Conservation (phyloP, 2,329 filamentous ascomycete genomes). For the Didymella arachidicola region DNA sequence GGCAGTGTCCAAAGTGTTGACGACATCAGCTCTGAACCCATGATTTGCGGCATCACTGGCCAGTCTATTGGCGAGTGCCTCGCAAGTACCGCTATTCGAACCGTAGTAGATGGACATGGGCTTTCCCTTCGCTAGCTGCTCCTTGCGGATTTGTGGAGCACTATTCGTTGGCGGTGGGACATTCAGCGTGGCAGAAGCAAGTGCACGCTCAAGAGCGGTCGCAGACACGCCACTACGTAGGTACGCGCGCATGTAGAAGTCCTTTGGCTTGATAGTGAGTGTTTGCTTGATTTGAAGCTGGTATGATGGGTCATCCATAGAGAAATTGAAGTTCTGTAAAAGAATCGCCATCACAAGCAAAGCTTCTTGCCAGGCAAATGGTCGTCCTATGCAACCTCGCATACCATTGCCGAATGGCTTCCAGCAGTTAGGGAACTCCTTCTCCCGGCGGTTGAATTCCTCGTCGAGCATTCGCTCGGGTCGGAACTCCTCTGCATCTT, state of each 20-base stretch:
- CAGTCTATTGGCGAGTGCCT: constrained; percentile 52
- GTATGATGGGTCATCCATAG: constrained; percentile 55
- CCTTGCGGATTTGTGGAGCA: constrained; percentile 20
- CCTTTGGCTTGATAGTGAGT: constrained; percentile 56
- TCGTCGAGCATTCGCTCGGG: constrained; percentile 59
- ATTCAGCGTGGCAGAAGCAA: constrained; percentile 34
- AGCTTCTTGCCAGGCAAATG: constrained; percentile 64
- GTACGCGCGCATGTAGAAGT: constrained; percentile 51
- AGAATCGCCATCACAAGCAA: constrained; percentile 55
- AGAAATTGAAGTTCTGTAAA: constrained; percentile 56
- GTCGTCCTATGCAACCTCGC: constrained; percentile 61
- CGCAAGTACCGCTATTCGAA: constrained; percentile 54
- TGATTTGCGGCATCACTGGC: constrained; percentile 47
- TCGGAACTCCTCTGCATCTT: constrained; percentile 55
- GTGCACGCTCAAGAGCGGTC: constrained; percentile 40
- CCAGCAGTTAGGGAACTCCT: constrained; percentile 54
- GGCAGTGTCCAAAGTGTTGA: constrained; percentile 47
- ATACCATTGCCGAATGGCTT: constrained; percentile 65
- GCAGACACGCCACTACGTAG: constrained; percentile 43
- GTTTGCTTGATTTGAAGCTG: constrained; percentile 55
- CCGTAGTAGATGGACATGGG: constrained; percentile 51
- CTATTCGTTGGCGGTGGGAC: constrained; percentile 23
- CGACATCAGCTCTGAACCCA: constrained; percentile 48
- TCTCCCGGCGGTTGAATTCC: constrained; percentile 50
- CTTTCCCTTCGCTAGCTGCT: constrained; percentile 33